Percentiles rank a stretch among this genome's conserved stretches.
phyloP scores from a whole-genome alignment of 345 rosid genomes.

The Bretschneidera sinensis region DNA sequence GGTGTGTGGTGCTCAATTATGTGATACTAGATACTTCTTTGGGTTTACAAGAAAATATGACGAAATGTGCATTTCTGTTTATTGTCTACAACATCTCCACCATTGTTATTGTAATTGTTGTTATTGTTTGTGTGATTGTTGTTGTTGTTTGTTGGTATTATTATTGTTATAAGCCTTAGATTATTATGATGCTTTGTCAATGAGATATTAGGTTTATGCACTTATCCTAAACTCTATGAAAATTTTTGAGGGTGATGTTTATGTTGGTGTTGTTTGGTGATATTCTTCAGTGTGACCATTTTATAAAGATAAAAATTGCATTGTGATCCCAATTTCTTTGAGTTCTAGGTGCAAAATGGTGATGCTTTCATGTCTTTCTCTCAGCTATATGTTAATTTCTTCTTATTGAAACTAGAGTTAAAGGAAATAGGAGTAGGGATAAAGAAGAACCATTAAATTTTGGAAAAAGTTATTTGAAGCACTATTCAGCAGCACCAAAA shows the following conservation, averaged over 20 bases:
- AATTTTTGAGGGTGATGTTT: not conserved
- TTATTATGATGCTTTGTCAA: slow-evolving; percentile 1
- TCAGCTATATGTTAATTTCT: no score
- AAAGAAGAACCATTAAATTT: not conserved
- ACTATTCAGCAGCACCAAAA: no score
- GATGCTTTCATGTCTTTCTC: no score
- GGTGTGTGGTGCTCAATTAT: not conserved
- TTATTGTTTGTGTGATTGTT: no score
- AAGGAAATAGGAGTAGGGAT: not conserved
- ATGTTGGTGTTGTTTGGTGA: not conserved
- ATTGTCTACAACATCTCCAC: not conserved
- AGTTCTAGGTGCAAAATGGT: not conserved
- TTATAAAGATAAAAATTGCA: not conserved
- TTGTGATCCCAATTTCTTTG: not conserved
- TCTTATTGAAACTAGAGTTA: no score
- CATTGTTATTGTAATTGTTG: no score
- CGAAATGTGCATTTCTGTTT: not conserved
- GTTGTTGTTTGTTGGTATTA: not conserved
- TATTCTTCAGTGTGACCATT: not conserved
- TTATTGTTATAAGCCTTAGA: not conserved
- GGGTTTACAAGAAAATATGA: not conserved
- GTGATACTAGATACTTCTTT: not conserved
- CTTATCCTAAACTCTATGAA: not conserved
- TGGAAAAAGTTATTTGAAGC: not conserved
- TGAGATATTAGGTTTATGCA: slow-evolving; percentile 1